Conservation (phyloP, 2,329 filamentous ascomycete genomes). For the Fusarium transvaalense region DNA sequence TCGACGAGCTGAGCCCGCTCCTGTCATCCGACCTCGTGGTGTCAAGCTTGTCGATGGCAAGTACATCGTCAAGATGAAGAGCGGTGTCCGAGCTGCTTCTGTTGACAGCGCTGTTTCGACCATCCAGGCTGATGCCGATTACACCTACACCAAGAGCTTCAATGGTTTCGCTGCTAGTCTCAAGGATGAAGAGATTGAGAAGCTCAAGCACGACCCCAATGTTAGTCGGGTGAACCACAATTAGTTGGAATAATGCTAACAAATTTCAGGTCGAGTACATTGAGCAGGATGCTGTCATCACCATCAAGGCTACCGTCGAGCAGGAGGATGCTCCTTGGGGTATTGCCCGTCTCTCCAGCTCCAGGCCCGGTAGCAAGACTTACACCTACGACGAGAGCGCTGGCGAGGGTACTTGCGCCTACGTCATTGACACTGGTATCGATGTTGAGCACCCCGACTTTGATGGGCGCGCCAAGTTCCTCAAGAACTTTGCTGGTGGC, state of each 20-base stretch:
- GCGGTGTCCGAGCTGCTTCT: constrained; percentile 34
- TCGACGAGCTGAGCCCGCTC: constrained; percentile 52
- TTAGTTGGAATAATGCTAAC: neutral
- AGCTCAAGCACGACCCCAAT: constrained; percentile 46
- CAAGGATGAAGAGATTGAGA: constrained; percentile 46
- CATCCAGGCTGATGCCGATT: constrained; percentile 52
- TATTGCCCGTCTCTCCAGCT: constrained; percentile 55
- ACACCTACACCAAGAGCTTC: constrained; percentile 45
- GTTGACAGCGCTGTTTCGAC: constrained; percentile 44
- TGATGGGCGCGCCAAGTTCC: constrained; percentile 52
- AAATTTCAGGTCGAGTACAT: constrained; percentile 54
- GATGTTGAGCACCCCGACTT: constrained; percentile 54
- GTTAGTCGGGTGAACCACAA: constrained; percentile 19
- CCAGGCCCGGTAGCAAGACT: constrained; percentile 44
- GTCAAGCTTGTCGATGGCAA: constrained; percentile 52
- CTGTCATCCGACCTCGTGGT: constrained; percentile 51
- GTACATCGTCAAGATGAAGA: constrained; percentile 56
- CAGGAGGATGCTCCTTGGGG: constrained; percentile 58
- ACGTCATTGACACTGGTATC: constrained; percentile 63
- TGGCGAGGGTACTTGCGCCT: constrained; percentile 58
- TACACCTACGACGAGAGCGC: constrained; percentile 58
- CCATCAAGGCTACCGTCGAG: constrained; percentile 44
- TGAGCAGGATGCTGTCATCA: constrained; percentile 56
- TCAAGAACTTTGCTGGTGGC: constrained; percentile 48
- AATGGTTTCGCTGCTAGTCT: constrained; percentile 49